These are phyloP conservation scores for Backusella luteola DNA, from an alignment of 192 early-diverging fungal species.

Conservation along the genomic window DNA sequence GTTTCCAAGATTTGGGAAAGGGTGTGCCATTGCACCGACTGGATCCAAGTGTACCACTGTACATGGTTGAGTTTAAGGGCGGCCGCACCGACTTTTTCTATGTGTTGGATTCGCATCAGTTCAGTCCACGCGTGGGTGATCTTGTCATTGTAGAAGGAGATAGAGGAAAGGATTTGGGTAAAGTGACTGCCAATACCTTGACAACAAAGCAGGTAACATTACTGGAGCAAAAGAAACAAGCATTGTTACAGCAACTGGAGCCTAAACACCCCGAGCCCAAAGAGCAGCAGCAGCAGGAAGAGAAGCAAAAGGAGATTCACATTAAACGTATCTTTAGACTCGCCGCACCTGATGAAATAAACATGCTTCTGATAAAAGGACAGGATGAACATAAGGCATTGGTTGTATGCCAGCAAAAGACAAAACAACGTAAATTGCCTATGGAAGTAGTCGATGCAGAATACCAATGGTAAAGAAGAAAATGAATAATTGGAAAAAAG, in stretches of 20 bases:
- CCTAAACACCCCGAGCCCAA: constrained; percentile 31
- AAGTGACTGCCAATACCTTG: constrained; percentile 75
- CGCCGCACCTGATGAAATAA: constrained; percentile 79
- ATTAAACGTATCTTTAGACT: constrained; percentile 88
- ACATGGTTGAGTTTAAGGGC: constrained; percentile 87
- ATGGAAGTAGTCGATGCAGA: constrained; percentile 98
- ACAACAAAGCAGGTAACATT: constrained; percentile 47
- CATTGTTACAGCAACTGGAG: constrained; percentile 47
- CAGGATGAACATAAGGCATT: constrained; percentile 91
- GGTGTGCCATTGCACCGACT: constrained; percentile 47
- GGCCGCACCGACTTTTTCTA: constrained; percentile 84
- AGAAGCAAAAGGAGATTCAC: constrained; percentile 73
- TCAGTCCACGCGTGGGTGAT: constrained; percentile 61
- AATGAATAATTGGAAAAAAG: neutral
- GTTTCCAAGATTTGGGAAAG: constrained; percentile 39
- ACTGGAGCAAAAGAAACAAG: constrained; percentile 33
- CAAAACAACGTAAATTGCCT: constrained; percentile 83
- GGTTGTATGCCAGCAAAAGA: constrained; percentile 85
- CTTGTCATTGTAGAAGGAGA: constrained; percentile 89
- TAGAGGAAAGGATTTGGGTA: constrained; percentile 89
- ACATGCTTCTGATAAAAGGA: constrained; percentile 74
- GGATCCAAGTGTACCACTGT: constrained; percentile 57
- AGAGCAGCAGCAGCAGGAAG: constrained; percentile 46
- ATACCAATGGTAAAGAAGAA: constrained; percentile 82
- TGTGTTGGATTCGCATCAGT: constrained; percentile 48